Base-by-base conservation (phyloP, 208 protist species). In the Zelonia costaricensis region DNA sequence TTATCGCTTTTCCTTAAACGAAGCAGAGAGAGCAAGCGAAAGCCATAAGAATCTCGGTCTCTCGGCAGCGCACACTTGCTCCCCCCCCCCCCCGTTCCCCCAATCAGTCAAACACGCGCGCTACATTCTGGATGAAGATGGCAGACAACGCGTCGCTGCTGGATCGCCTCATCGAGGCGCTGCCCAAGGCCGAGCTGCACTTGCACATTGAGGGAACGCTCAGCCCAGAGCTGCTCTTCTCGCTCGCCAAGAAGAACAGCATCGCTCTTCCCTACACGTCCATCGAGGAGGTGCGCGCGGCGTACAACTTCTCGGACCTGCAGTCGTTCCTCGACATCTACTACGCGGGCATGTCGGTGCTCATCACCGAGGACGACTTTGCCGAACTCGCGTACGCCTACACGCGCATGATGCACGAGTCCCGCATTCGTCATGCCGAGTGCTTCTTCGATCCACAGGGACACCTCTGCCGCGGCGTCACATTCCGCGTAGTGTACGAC, bases 161-260 rank as follows among this genome's bases (percentile, higher is more conserved):
- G 9, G 36, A 62, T 1, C 45, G 16, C n/a, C 60, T 80, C 33
- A 79, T 78, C 23, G 54, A 70, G 39, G 52, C 33, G 6, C 51
- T 87, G 8, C 80, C 80, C 6, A 87, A 87, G 56, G 80, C 80
- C 16, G 80, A 87, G 65, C 64, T 87, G 43, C 80, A 87, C 47
- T 31, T 87, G 1, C 80, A 87, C 59, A 87, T 87, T 47, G 80
- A 87, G 69, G 80, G 80, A 0, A 73, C 64, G 0, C 62, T 87
- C 13, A 76, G 76, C 33, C 80, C 80, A 8, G 80, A 87, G 36
- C 63, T 84, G 27, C 76, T 87, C 28, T 83, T 84, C 40, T 8
- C 33, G 22, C 63, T 87, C 22, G 69, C 80, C 12, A 65, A 61
- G 42, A 73, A 65, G 49, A 86, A 86, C 33, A 9, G 22, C 7